These are phyloP conservation scores for Cajanus cajan DNA, from an alignment of 306 rosid species.

Conservation along the genomic window DNA sequence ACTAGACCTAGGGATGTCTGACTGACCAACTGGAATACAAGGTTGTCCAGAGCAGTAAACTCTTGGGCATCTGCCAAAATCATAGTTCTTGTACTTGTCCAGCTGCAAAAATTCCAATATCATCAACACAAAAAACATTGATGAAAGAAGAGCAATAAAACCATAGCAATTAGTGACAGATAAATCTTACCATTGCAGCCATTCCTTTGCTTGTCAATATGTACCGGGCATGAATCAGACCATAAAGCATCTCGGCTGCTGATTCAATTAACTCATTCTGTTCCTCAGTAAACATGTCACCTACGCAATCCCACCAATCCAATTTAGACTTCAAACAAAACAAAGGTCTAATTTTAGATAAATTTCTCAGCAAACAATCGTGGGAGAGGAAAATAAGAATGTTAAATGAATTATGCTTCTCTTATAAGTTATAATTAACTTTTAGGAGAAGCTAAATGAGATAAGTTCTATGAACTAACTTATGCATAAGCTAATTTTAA, in stretches of 20 bases:
- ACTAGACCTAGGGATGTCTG: conserved; percentile 93
- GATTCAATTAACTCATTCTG: conserved; percentile 96
- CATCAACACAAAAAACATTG: not conserved
- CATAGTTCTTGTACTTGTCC: conserved; percentile 93
- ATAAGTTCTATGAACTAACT: not conserved
- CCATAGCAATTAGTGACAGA: not conserved
- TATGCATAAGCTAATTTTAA: not conserved
- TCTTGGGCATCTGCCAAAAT: conserved; percentile 97
- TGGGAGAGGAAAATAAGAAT: not conserved
- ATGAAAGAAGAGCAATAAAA: not conserved
- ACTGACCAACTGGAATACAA: conserved; percentile 98
- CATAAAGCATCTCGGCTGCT: conserved; percentile 98
- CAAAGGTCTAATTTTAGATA: not conserved
- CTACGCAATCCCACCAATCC: conserved; percentile 43
- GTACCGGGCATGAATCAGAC: conserved; percentile 93
- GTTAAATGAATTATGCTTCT: not conserved
- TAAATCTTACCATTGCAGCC: conserved; percentile 80
- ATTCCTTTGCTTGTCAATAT: conserved; percentile 91
- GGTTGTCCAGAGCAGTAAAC: conserved; percentile 99
- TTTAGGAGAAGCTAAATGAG: not conserved
- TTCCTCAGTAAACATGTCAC: conserved; percentile 96
- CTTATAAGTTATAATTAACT: not conserved
- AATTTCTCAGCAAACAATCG: not conserved
- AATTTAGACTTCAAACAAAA: not conserved
- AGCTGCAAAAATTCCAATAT: conserved; percentile 47